These are phyloP conservation scores for Pseudogymnoascus destructans DNA, from an alignment of 2,329 filamentous ascomycete species.

Conservation along the genomic window DNA sequence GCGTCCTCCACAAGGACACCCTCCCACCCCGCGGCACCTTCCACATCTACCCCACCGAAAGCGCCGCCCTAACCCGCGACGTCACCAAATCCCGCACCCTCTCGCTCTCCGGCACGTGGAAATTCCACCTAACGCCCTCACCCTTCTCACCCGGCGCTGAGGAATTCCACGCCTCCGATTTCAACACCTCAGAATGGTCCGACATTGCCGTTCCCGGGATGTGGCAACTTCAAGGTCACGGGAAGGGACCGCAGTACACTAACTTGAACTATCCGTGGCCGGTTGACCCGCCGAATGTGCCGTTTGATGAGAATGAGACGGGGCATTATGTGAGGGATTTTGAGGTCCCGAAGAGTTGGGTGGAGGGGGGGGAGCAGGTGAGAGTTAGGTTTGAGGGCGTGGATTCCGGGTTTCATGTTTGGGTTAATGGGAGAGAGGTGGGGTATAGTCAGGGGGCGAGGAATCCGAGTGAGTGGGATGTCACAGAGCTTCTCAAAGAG, in stretches of 20 bases:
- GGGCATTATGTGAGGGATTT: conserved; percentile 40
- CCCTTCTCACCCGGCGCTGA: conserved; percentile 20
- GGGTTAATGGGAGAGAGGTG: conserved; percentile 40
- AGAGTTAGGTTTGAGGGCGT: conserved; percentile 45
- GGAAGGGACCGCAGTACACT: conserved; percentile 33
- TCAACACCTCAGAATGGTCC: conserved; percentile 30
- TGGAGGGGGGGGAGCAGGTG: conserved; percentile 26
- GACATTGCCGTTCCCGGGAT: conserved; percentile 39
- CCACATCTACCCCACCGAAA: conserved; percentile 36
- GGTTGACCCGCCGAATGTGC: conserved; percentile 39
- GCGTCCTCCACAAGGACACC: conserved; percentile 46
- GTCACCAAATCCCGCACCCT: conserved; percentile 29
- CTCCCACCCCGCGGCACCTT: conserved; percentile 45
- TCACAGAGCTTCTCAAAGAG: conserved; percentile 32
- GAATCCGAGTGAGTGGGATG: conserved; percentile 45
- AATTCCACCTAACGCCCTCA: conserved; percentile 19
- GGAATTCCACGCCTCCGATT: conserved; percentile 13
- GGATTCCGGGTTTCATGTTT: conserved; percentile 43
- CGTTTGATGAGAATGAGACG: conserved; percentile 37
- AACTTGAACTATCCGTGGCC: conserved; percentile 42
- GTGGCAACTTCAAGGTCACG: conserved; percentile 44
- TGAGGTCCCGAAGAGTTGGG: conserved; percentile 30
- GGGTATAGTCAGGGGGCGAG: conserved; percentile 45
- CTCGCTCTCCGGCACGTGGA: conserved; percentile 22
- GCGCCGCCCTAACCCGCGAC: conserved; percentile 35